Conservation (phyloP, 257 asterid genomes). For the Rehmannia glutinosa region DNA sequence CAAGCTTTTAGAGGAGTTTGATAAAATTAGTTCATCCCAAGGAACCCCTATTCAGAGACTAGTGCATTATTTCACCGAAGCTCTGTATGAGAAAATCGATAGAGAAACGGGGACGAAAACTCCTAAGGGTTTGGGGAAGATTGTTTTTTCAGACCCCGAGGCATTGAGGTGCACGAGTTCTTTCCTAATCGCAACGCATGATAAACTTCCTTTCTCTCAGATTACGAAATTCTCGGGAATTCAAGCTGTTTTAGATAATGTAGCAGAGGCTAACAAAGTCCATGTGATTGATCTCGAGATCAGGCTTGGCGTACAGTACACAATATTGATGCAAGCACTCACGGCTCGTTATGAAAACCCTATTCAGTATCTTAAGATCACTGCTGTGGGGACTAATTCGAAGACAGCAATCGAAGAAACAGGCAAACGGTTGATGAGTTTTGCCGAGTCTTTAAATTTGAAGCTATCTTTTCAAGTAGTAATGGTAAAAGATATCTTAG, state of each 20-base stretch:
- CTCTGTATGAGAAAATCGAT: constrained; percentile 29
- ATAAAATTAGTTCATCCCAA: neutral
- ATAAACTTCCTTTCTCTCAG: neutral
- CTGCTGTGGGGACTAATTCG: constrained; percentile 13
- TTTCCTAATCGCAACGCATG: neutral
- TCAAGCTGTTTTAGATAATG: neutral
- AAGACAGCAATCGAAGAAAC: neutral
- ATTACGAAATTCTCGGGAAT: neutral
- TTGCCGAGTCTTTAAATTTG: constrained; percentile 22
- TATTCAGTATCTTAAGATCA: constrained; percentile 2
- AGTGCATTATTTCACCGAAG: constrained; percentile 26
- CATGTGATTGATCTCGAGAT: constrained; percentile 1
- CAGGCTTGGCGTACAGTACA: neutral
- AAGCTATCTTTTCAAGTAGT: constrained; percentile 8
- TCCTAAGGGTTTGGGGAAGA: constrained; percentile 8
- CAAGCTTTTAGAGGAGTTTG: neutral
- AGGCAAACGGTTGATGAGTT: constrained; percentile 13
- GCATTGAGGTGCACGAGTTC: neutral
- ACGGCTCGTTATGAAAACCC: neutral
- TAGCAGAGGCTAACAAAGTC: neutral
- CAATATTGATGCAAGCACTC: constrained; percentile 11
- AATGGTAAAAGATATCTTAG: constrained; percentile 7
- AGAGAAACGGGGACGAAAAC: neutral
- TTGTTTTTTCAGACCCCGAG: too few relatives aligned
- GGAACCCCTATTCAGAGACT: constrained; percentile 9